A percentile compares a stretch with the other conserved stretches of the same genome.
These are phyloP conservation scores for Anthracocystis walkeri DNA, from an alignment of 1,284 basidiomycete genomes.

Conservation along the genomic window DNA sequence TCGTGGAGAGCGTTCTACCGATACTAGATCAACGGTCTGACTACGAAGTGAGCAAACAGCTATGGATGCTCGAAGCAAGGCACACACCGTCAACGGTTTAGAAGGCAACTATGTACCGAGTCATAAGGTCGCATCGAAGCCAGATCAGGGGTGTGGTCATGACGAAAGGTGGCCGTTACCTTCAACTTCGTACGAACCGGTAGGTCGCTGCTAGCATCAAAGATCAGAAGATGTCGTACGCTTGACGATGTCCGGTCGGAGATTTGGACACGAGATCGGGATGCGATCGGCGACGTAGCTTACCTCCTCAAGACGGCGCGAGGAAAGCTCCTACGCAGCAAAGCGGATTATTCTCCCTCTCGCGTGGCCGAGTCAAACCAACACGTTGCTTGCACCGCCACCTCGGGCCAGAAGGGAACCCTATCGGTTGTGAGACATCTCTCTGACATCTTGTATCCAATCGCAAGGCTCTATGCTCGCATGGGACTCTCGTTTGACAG, in stretches of 20 bases:
- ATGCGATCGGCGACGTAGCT: not conserved
- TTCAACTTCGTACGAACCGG: no score
- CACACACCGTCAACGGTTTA: not conserved
- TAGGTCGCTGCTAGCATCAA: no score
- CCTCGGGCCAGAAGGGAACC: not conserved
- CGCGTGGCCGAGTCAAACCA: no score
- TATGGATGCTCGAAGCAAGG: not conserved
- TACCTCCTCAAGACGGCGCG: not conserved
- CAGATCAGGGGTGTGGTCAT: no score
- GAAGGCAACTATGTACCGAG: no score
- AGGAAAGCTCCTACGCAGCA: not conserved
- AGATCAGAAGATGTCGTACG: not conserved
- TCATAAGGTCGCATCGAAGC: no score
- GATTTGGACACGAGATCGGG: not conserved
- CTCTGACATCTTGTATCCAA: not conserved
- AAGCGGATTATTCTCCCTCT: no score
- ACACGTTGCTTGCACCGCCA: not conserved
- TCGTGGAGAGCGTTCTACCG: no score
- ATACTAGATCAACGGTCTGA: not conserved
- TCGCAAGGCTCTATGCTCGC: no score
- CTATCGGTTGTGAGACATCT: not conserved
- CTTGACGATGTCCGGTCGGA: constrained; percentile 3
- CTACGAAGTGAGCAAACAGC: no score
- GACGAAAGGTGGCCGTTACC: no score
- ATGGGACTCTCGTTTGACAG: no score